These are phyloP conservation scores for Nissolia schottii DNA, from an alignment of 306 rosid species.

Conservation along the genomic window DNA sequence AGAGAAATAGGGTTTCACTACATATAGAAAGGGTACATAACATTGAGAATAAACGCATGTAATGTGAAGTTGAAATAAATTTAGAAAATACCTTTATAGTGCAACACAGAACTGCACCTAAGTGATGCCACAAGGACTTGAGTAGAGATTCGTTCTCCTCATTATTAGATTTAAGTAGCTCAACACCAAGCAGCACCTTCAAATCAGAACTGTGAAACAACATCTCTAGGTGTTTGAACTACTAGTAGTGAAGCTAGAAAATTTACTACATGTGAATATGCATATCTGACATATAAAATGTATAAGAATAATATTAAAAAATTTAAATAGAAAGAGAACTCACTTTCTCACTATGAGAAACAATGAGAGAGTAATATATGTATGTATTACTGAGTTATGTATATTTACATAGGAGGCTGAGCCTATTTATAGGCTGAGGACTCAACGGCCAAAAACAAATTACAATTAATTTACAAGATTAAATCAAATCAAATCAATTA, in stretches of 20 bases:
- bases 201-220: slow-evolving; percentile 18
- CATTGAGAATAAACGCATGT: background rate
- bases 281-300: too few relatives aligned
- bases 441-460: too few relatives aligned
- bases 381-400: too few relatives aligned
- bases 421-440: too few relatives aligned
- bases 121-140: slow-evolving; percentile 92
- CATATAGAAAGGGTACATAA: background rate
- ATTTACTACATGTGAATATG: background rate
- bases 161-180: slow-evolving; percentile 64
- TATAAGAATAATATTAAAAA: too few relatives aligned
- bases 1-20: background rate
- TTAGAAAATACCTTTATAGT: slow-evolving; percentile 62
- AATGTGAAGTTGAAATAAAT: background rate
- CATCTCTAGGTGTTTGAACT: background rate
- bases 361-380: too few relatives aligned
- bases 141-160: slow-evolving; percentile 78
- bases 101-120: slow-evolving; percentile 91
- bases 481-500: too few relatives aligned
- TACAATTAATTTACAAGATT: too few relatives aligned
- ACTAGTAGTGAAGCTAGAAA: background rate
- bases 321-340: too few relatives aligned
- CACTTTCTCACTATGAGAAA: too few relatives aligned
- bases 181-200: slow-evolving; percentile 85
- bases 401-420: too few relatives aligned